A percentile compares a stretch with the other conserved stretches of the same genome.
These are phyloP conservation scores for Vanrija sp. DNA, from an alignment of 1,284 basidiomycete genomes.

Conservation along the genomic window DNA sequence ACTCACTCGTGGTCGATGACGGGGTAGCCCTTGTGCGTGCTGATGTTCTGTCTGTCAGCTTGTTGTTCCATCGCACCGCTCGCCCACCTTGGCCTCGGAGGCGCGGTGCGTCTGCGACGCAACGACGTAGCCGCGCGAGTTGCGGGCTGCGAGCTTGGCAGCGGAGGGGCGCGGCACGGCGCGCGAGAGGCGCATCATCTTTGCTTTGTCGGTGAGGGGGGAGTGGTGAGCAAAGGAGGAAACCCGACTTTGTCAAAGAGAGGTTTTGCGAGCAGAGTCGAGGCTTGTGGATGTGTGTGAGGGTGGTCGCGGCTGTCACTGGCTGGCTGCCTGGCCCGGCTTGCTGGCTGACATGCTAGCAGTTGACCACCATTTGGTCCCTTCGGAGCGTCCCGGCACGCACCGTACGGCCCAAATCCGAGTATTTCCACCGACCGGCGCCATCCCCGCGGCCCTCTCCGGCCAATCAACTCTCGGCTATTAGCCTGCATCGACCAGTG, in stretches of 20 bases:
- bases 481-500: too few relatives aligned
- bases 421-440: too few relatives aligned
- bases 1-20: constrained; percentile 80
- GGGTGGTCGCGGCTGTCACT: too few relatives aligned
- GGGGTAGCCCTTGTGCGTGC: constrained; percentile 62
- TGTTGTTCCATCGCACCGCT: background rate
- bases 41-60: constrained; percentile 39
- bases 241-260: background rate
- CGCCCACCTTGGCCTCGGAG: constrained; percentile 43
- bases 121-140: constrained; percentile 35
- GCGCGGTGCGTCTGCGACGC: constrained; percentile 43
- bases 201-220: constrained; percentile 8
- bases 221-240: constrained; percentile 12
- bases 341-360: too few relatives aligned
- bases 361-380: too few relatives aligned
- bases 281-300: too few relatives aligned
- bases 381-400: too few relatives aligned
- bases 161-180: constrained; percentile 18
- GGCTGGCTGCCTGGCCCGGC: too few relatives aligned
- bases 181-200: constrained; percentile 30
- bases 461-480: too few relatives aligned
- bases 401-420: too few relatives aligned
- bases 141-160: constrained; percentile 15
- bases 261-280: too few relatives aligned
- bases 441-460: too few relatives aligned